A percentile compares a stretch with the other conserved stretches of the same genome.
phyloP scores from a whole-genome alignment of 176 grass and related monocot genomes.

The Ananas comosus region DNA sequence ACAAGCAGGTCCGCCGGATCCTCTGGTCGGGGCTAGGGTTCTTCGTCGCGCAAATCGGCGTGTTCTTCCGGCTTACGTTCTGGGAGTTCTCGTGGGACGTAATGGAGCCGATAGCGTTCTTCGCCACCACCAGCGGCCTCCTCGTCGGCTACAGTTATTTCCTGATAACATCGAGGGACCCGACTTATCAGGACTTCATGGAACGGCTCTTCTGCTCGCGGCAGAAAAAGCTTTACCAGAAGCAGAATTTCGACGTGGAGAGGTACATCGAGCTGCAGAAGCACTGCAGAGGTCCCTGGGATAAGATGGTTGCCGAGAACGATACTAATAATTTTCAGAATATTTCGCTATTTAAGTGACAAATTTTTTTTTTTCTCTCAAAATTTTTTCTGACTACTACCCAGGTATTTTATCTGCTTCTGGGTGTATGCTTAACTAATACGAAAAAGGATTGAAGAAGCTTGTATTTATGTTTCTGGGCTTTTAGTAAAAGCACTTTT shows the following conservation, averaged over 20 bases:
- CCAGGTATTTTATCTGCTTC: background rate
- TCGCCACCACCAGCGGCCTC: constrained; percentile 61
- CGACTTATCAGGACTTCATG: constrained; percentile 90
- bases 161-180: constrained; percentile 90
- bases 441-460: background rate
- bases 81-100: constrained; percentile 99
- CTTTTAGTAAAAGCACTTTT: background rate
- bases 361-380: background rate
- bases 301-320: constrained; percentile 36
- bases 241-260: constrained; percentile 56
- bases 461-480: background rate
- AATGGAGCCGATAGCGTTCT: constrained; percentile 97
- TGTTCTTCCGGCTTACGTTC: constrained; percentile 94
- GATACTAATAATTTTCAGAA: constrained; percentile 48
- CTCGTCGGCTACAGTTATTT: constrained; percentile 80
- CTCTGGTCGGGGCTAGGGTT: constrained; percentile 79
- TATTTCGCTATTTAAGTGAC: constrained; percentile 49
- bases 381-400: background rate
- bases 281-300: constrained; percentile 63
- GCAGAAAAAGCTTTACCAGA: constrained; percentile 71
- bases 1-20: constrained; percentile 84
- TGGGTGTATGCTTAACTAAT: background rate
- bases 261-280: constrained; percentile 80
- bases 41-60: constrained; percentile 62
- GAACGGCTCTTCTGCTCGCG: constrained; percentile 68